phyloP scores from a whole-genome alignment of 768 basidiomycete species.

The Pisolithus orientalis region DNA sequence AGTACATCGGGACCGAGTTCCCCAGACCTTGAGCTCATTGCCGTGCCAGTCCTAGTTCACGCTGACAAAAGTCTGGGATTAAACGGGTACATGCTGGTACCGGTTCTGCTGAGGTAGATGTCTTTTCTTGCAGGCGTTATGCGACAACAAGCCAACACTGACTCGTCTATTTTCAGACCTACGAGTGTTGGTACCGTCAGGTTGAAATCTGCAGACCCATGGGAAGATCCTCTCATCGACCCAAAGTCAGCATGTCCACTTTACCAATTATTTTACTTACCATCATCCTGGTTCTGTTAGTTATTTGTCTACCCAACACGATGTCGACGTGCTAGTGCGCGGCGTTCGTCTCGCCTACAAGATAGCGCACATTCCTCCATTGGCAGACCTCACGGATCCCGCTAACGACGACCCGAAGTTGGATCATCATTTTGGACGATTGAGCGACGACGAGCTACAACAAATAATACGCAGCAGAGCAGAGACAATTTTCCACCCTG shows the following conservation, averaged over 20 bases:
- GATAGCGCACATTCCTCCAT: constrained; percentile 33
- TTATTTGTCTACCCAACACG: constrained; percentile 37
- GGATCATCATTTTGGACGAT: constrained; percentile 31
- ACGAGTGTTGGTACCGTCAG: constrained; percentile 36
- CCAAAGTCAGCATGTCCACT: constrained; percentile 29
- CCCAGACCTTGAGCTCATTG: constrained; percentile 25
- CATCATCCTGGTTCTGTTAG: constrained; percentile 14
- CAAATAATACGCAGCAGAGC: constrained; percentile 27
- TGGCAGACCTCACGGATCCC: constrained; percentile 31
- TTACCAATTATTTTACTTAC: constrained; percentile 6
- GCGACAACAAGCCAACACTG: not conserved
- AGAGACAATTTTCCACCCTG: constrained; percentile 40
- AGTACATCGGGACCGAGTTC: constrained; percentile 23
- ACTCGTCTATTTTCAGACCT: constrained; percentile 25
- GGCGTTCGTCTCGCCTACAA: constrained; percentile 34
- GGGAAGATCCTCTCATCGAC: constrained; percentile 38
- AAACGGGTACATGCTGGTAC: constrained; percentile 14
- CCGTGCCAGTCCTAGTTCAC: constrained; percentile 3
- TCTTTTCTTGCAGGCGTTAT: not conserved
- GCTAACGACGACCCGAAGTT: constrained; percentile 22
- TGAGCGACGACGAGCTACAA: constrained; percentile 31
- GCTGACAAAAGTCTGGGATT: not conserved
- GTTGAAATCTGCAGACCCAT: constrained; percentile 35
- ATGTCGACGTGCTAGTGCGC: constrained; percentile 34
- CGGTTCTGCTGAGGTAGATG: constrained; percentile 21